phyloP scores from a whole-genome alignment of 2,329 filamentous ascomycete genomes.

The Colletotrichum aenigma region DNA sequence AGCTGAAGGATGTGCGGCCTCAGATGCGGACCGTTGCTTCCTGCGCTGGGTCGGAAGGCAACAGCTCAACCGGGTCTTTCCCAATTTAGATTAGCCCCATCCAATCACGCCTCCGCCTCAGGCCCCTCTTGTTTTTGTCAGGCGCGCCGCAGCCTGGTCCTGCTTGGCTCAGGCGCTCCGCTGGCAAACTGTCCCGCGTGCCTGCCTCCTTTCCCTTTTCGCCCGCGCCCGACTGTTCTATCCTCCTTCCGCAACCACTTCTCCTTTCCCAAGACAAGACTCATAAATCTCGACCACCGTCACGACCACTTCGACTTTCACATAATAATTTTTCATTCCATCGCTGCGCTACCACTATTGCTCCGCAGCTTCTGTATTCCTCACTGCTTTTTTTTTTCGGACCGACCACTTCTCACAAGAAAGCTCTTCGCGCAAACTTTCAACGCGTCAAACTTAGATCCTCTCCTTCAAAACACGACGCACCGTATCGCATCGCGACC shows the following conservation, averaged over 20 bases:
- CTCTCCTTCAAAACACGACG: background rate
- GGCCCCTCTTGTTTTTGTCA: conserved; percentile 18
- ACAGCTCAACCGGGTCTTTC: conserved; percentile 1
- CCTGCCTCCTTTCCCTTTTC: conserved; percentile 17
- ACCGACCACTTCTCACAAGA: background rate
- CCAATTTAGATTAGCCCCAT: background rate
- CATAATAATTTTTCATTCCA: background rate
- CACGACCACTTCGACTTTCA: background rate
- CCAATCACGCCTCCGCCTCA: background rate
- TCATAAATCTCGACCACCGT: background rate
- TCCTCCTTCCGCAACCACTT: conserved; percentile 1
- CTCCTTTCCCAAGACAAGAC: background rate
- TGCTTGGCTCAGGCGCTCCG: background rate
- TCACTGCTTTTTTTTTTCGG: background rate
- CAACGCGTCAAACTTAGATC: conserved; percentile 7
- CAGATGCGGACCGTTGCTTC: background rate
- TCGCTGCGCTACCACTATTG: background rate
- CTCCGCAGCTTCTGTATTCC: conserved; percentile 5
- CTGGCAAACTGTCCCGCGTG: conserved; percentile 1
- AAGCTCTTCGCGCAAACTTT: background rate
- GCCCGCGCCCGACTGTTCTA: background rate
- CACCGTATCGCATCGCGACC: background rate
- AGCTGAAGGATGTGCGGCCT: background rate
- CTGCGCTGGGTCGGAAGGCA: conserved; percentile 5
- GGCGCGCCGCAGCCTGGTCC: conserved; percentile 7